Evolutionary conservation across 345 rosid genomes (phyloP).

Genomic region (Hypericum perforatum): DNA sequence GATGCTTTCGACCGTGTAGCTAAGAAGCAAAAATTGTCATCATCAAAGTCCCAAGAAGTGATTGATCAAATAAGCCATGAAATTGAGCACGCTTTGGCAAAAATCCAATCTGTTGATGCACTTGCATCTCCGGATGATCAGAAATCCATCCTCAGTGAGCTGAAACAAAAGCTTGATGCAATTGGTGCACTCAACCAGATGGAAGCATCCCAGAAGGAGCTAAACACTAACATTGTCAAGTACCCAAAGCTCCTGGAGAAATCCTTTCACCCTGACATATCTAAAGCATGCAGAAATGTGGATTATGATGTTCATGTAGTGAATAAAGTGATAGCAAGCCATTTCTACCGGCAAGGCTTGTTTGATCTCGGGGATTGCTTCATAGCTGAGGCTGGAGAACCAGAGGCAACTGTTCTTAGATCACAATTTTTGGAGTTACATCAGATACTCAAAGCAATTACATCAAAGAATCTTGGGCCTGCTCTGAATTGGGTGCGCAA

Average conservation of each 20-base stretch:
- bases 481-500: constrained; percentile 61
- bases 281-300: constrained; percentile 51
- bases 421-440: constrained; percentile 49
- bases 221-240: constrained; percentile 34
- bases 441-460: constrained; percentile 49
- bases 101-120: constrained; percentile 22
- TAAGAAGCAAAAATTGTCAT: constrained; percentile 57
- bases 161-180: constrained; percentile 41
- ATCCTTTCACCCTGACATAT: constrained; percentile 51
- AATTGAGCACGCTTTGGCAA: constrained; percentile 39
- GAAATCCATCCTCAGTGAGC: constrained; percentile 34
- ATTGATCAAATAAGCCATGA: constrained; percentile 39
- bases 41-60: constrained; percentile 36
- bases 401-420: constrained; percentile 29
- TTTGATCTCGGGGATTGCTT: constrained; percentile 77
- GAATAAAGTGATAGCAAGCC: constrained; percentile 54
- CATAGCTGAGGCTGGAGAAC: constrained; percentile 46
- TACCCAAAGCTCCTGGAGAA: constrained; percentile 51
- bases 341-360: constrained; percentile 62
- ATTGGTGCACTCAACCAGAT: constrained; percentile 37
- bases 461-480: constrained; percentile 42
- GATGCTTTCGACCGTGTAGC: constrained; percentile 55
- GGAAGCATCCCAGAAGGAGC: constrained; percentile 56
- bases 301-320: constrained; percentile 45
- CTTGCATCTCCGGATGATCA: constrained; percentile 20